Conservation (phyloP, 2,329 filamentous ascomycete species). For the Sclerotiophoma versabilis region DNA sequence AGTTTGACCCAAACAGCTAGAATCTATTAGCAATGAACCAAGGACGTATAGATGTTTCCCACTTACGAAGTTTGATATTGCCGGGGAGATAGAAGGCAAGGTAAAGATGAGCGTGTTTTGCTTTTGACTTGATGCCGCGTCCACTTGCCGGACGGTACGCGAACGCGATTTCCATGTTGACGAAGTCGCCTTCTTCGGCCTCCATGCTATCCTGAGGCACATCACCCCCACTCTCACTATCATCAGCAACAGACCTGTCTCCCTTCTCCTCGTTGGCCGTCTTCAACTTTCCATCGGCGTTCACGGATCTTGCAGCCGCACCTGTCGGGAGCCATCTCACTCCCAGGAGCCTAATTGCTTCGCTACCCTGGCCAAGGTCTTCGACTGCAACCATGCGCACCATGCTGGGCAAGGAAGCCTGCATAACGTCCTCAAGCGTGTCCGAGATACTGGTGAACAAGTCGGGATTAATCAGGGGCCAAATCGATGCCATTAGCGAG, state of each 20-base stretch:
- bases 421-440: constrained; percentile 81
- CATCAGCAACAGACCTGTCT: constrained; percentile 59
- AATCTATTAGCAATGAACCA: constrained; percentile 21
- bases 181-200: constrained; percentile 78
- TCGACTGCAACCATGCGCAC: constrained; percentile 79
- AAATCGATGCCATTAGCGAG: constrained; percentile 70
- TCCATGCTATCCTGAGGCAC: constrained; percentile 62
- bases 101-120: constrained; percentile 76
- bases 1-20: constrained; percentile 77
- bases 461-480: constrained; percentile 79
- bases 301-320: constrained; percentile 69
- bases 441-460: constrained; percentile 73
- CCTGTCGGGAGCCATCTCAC: constrained; percentile 76
- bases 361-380: constrained; percentile 77
- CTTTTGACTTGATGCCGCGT: constrained; percentile 66
- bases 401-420: constrained; percentile 72
- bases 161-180: constrained; percentile 78
- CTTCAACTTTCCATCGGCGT: constrained; percentile 64
- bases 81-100: constrained; percentile 74
- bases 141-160: constrained; percentile 72
- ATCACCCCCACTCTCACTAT: constrained; percentile 51
- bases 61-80: constrained; percentile 60
- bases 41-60: not conserved
- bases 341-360: constrained; percentile 73
- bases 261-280: constrained; percentile 54